Conservation (phyloP, 306 rosid genomes). For the Cicer bijugum region DNA sequence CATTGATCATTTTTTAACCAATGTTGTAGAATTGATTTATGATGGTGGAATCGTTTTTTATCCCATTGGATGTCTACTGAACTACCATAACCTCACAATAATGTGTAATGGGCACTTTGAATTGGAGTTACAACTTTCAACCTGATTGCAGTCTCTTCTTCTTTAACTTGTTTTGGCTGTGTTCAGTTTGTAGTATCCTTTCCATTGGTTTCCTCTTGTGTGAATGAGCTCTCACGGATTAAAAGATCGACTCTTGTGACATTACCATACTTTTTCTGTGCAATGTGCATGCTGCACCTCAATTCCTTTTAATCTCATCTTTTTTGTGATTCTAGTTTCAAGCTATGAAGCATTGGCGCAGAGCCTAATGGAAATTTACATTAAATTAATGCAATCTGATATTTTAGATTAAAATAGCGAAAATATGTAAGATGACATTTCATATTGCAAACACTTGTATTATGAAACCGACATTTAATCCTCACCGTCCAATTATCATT, state of each 20-base stretch:
- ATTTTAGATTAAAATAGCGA: too few species aligned
- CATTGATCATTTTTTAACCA: slow-evolving; percentile 36
- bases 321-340: background rate
- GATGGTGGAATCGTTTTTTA: slow-evolving; percentile 36
- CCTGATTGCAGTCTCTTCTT: slow-evolving; percentile 10
- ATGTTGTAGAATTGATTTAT: slow-evolving; percentile 44
- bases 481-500: too few species aligned
- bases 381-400: too few species aligned
- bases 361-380: too few species aligned
- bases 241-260: background rate
- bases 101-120: slow-evolving; percentile 30
- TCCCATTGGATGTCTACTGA: slow-evolving; percentile 13
- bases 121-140: slow-evolving; percentile 19
- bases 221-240: background rate
- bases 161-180: slow-evolving; percentile 26
- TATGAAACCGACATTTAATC: too few species aligned
- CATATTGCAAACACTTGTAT: too few species aligned
- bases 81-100: slow-evolving; percentile 18
- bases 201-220: background rate
- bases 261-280: background rate
- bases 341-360: background rate
- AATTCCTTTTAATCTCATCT: background rate
- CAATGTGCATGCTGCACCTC: background rate
- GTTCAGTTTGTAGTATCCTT: background rate
- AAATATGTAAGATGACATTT: too few species aligned